Evolutionary conservation across 768 basidiomycete species (phyloP).

Genomic region (Stropharia rugosoannulata): DNA sequence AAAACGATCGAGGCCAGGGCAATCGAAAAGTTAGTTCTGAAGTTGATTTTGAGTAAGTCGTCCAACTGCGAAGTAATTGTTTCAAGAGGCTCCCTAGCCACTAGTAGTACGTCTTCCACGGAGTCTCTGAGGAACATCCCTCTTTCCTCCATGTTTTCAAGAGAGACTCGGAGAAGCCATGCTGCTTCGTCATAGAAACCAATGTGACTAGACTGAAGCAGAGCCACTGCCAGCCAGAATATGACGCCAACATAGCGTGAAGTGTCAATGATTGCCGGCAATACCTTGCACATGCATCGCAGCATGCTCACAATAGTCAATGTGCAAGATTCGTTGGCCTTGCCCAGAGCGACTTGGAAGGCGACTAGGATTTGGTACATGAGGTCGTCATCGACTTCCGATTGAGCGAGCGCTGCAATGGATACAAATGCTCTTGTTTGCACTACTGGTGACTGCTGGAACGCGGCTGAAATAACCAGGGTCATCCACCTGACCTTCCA

Average conservation of each 20-base stretch:
- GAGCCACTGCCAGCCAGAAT: constrained; percentile 87
- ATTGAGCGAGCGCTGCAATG: constrained; percentile 76
- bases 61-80: constrained; percentile 74
- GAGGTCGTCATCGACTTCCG: constrained; percentile 90
- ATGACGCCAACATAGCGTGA: constrained; percentile 74
- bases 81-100: constrained; percentile 62
- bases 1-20: constrained; percentile 80
- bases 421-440: constrained; percentile 86
- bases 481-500: constrained; percentile 97
- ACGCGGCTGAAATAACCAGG: constrained; percentile 82
- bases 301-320: constrained; percentile 84
- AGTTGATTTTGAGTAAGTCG: constrained; percentile 68
- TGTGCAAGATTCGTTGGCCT: constrained; percentile 69
- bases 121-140: constrained; percentile 54
- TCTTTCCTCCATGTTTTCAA: constrained; percentile 63
- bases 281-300: constrained; percentile 76
- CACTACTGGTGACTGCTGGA: constrained; percentile 86
- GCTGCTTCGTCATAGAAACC: constrained; percentile 70
- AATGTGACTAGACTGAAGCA: constrained; percentile 76
- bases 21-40: constrained; percentile 79
- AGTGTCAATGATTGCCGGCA: constrained; percentile 64
- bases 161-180: constrained; percentile 60
- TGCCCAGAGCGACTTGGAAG: constrained; percentile 67
- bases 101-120: constrained; percentile 58
- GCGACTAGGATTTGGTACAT: constrained; percentile 93